A percentile compares a stretch with the other conserved stretches of the same genome.
Evolutionary conservation across 176 grass and related monocot genomes (phyloP).

Genomic region (Juncus effusus): DNA sequence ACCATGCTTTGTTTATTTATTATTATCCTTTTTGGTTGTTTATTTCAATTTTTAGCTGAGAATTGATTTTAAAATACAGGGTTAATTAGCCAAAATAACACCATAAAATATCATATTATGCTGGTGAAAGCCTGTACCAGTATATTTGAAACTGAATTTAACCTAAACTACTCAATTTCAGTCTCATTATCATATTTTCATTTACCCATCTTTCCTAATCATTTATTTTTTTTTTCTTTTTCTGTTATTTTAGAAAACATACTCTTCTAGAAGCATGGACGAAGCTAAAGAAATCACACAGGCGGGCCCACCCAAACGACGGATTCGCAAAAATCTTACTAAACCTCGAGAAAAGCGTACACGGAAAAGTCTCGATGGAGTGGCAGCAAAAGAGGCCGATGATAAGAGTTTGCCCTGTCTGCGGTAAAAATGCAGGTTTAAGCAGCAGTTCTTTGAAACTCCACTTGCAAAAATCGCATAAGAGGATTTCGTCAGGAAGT

Average conservation of each 20-base stretch:
- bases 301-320: slow-evolving; percentile 79
- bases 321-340: slow-evolving; percentile 74
- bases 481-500: slow-evolving; percentile 65
- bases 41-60: not conserved
- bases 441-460: slow-evolving; percentile 91
- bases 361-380: slow-evolving; percentile 70
- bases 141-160: too few relatives aligned
- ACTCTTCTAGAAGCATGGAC: slow-evolving; percentile 86
- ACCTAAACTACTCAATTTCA: too few relatives aligned
- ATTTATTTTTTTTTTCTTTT: slow-evolving; percentile 4
- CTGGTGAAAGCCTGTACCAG: too few relatives aligned
- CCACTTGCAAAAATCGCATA: slow-evolving; percentile 81
- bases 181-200: not conserved
- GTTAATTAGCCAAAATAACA: too few relatives aligned
- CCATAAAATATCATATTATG: too few relatives aligned
- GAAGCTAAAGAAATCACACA: slow-evolving; percentile 74
- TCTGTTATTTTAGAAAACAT: slow-evolving; percentile 36
- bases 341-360: slow-evolving; percentile 67
- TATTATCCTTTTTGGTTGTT: not conserved
- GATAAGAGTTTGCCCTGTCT: slow-evolving; percentile 84
- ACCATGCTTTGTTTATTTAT: not conserved
- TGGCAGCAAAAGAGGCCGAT: slow-evolving; percentile 72
- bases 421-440: slow-evolving; percentile 75
- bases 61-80: not conserved
- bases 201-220: not conserved